Evolutionary conservation across 2,329 filamentous ascomycete species (phyloP).

Genomic region (Xylaria sp.): DNA sequence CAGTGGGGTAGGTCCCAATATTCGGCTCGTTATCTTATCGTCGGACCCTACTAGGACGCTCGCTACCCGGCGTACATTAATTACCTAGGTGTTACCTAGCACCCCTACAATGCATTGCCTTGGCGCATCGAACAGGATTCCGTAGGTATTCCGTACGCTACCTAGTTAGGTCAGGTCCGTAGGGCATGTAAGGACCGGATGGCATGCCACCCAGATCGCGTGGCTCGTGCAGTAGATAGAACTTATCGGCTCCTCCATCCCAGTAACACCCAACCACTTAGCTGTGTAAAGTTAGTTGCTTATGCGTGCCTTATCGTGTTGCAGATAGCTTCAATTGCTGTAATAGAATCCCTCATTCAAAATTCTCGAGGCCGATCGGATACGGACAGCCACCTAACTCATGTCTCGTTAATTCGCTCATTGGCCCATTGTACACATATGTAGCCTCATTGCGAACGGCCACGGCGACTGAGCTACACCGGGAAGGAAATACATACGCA

Average conservation of each 20-base stretch:
- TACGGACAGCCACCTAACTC: not conserved
- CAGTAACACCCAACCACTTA: slow-evolving; percentile 6
- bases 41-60: not conserved
- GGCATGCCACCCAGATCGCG: slow-evolving; percentile 19
- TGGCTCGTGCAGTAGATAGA: slow-evolving; percentile 36
- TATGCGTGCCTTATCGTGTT: slow-evolving; percentile 2
- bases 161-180: not conserved
- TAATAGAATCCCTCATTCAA: slow-evolving; percentile 36
- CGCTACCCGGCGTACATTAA: not conserved
- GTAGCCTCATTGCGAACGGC: not conserved
- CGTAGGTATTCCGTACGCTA: not conserved
- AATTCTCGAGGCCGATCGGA: slow-evolving; percentile 36
- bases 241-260: slow-evolving; percentile 20
- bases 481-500: slow-evolving; percentile 9
- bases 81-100: not conserved
- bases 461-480: slow-evolving; percentile 11
- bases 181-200: not conserved
- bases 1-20: not conserved
- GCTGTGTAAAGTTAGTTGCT: slow-evolving; percentile 8
- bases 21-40: slow-evolving; percentile 27
- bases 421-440: not conserved
- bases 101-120: not conserved
- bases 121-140: slow-evolving; percentile 18
- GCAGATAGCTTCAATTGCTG: slow-evolving; percentile 18
- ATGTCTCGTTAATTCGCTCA: not conserved